phyloP scores from a whole-genome alignment of 2,329 filamentous ascomycete genomes.

The Aspergillus sp. region DNA sequence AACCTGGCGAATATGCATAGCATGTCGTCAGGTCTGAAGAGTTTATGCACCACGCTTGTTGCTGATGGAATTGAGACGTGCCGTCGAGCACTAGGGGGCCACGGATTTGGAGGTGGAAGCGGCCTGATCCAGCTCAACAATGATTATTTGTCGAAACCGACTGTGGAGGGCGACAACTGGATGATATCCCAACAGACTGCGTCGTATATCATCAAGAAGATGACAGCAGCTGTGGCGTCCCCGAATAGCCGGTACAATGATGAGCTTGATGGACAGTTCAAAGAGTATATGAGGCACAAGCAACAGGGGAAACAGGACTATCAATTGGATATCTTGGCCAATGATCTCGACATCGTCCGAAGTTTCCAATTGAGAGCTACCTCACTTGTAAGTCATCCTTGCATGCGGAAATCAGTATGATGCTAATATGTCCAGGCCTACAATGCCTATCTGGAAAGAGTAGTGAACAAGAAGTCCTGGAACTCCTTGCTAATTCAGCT shows the following conservation, averaged over 20 bases:
- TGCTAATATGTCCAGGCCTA: constrained; percentile 20
- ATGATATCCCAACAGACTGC: constrained; percentile 57
- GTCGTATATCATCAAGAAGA: constrained; percentile 51
- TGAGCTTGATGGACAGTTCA: constrained; percentile 17
- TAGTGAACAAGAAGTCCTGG: constrained; percentile 49
- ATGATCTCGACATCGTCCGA: neutral
- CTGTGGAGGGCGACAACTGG: constrained; percentile 58
- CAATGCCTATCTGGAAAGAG: constrained; percentile 43
- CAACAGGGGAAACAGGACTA: neutral
- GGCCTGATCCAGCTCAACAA: constrained; percentile 52
- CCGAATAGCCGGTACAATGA: constrained; percentile 2
- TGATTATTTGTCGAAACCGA: constrained; percentile 45
- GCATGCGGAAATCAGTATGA: neutral
- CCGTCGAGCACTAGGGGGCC: constrained; percentile 53
- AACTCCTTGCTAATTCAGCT: constrained; percentile 41
- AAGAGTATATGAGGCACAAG: constrained; percentile 11
- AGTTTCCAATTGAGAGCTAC: neutral
- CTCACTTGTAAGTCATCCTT: neutral
- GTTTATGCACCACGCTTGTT: constrained; percentile 52
- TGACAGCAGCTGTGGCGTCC: constrained; percentile 30
- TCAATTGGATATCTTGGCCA: constrained; percentile 1
- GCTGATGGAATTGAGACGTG: constrained; percentile 57
- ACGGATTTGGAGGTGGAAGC: constrained; percentile 54
- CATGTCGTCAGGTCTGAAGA: constrained; percentile 55
- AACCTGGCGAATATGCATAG: constrained; percentile 53